A percentile compares a stretch with the other conserved stretches of the same genome.
Conservation (phyloP, 495 filamentous ascomycete genomes). For the Trichocladium antarcticum region DNA sequence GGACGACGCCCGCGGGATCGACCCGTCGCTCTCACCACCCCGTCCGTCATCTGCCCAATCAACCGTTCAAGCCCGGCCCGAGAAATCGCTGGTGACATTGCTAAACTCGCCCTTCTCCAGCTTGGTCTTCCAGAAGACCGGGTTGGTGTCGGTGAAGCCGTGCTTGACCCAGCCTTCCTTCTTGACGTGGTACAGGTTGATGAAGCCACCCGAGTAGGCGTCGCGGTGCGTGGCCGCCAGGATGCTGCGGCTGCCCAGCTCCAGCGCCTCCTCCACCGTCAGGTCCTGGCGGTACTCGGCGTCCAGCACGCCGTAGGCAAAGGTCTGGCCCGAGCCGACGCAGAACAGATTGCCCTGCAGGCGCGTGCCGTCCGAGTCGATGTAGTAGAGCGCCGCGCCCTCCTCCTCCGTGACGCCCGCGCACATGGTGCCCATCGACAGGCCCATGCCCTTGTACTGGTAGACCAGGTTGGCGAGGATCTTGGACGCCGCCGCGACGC, state of each 20-base stretch:
- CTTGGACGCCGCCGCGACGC: constrained; percentile 92
- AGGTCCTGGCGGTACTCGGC: constrained; percentile 88
- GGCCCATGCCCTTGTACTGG: constrained; percentile 92
- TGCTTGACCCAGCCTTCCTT: constrained; percentile 98
- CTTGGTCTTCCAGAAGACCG: constrained; percentile 99
- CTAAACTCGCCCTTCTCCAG: constrained; percentile 95
- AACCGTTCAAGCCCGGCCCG: constrained; percentile 20
- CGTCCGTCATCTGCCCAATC: neutral
- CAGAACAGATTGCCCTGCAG: constrained; percentile 93
- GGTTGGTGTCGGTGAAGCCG: constrained; percentile 89
- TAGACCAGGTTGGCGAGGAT: constrained; percentile 98
- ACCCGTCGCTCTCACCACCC: constrained; percentile 3
- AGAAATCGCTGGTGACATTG: constrained; percentile 78
- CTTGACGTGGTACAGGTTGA: constrained; percentile 98
- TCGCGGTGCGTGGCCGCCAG: constrained; percentile 96
- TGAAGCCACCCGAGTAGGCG: constrained; percentile 94
- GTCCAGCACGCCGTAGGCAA: constrained; percentile 95
- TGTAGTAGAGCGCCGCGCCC: constrained; percentile 96
- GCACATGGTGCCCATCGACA: constrained; percentile 99
- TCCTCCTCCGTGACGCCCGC: constrained; percentile 93
- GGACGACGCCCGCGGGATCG: neutral
- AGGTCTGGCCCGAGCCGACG: constrained; percentile 95
- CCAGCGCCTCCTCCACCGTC: constrained; percentile 73
- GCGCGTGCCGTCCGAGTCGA: constrained; percentile 93
- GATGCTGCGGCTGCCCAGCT: constrained; percentile 81